Conservation (phyloP, 2,329 filamentous ascomycete species). For the Alternaria hordeiaustralica region DNA sequence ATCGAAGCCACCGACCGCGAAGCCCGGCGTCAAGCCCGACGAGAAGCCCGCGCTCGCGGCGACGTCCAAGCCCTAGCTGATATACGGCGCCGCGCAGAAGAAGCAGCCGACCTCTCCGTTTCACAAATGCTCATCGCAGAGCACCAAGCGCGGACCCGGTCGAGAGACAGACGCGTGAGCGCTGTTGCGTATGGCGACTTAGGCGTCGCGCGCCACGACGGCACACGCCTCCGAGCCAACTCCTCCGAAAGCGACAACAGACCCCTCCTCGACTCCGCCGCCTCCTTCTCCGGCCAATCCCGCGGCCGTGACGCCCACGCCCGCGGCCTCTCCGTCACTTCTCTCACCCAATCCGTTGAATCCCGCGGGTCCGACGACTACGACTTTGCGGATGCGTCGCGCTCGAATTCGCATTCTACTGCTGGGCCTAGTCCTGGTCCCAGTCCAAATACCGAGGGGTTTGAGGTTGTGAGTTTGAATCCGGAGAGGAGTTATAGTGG, state of each 20-base stretch:
- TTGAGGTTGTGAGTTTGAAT: constrained; percentile 52
- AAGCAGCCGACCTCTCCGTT: constrained; percentile 49
- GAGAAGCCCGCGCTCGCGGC: constrained; percentile 74
- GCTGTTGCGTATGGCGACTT: constrained; percentile 79
- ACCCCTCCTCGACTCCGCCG: constrained; percentile 74
- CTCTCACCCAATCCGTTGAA: constrained; percentile 46
- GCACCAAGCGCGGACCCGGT: constrained; percentile 59
- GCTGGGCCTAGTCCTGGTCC: neutral
- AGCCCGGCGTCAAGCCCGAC: constrained; percentile 70
- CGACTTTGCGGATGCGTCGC: constrained; percentile 35
- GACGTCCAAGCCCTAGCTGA: constrained; percentile 72
- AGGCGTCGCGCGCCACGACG: constrained; percentile 78
- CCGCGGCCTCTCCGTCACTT: constrained; percentile 53
- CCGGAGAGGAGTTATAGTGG: constrained; percentile 43
- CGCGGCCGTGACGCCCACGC: constrained; percentile 43
- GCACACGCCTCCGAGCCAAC: constrained; percentile 74
- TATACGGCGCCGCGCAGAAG: constrained; percentile 59
- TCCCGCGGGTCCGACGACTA: constrained; percentile 48
- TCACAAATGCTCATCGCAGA: constrained; percentile 61
- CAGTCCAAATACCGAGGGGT: constrained; percentile 43
- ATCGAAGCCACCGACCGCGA: constrained; percentile 79
- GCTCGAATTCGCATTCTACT: constrained; percentile 24
- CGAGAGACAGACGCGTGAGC: constrained; percentile 67
- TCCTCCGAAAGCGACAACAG: constrained; percentile 75
- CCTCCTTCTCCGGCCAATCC: constrained; percentile 60